Conservation (phyloP, 1,284 basidiomycete genomes). For the Puccinia horiana region DNA sequence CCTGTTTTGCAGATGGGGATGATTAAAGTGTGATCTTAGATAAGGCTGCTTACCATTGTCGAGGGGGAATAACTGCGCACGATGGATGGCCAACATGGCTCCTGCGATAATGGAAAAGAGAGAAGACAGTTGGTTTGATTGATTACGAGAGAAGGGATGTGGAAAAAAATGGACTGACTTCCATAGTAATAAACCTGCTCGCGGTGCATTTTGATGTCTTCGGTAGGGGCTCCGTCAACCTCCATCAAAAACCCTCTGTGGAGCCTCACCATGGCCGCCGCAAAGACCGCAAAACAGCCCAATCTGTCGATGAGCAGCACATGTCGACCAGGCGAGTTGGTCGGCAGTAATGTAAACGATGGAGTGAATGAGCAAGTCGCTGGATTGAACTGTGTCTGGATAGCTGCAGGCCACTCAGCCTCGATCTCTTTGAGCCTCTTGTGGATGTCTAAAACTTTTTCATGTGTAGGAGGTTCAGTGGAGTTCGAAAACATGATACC, state of each 20-base stretch:
- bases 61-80: conserved; percentile 17
- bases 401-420: conserved; percentile 11
- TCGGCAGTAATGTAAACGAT: neutral
- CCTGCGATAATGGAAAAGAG: neutral
- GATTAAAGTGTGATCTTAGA: neutral
- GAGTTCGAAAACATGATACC: conserved; percentile 27
- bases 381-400: conserved; percentile 27
- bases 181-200: conserved; percentile 36
- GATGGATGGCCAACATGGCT: conserved; percentile 27
- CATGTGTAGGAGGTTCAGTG: conserved; percentile 23
- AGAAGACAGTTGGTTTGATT: neutral
- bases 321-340: conserved; percentile 15
- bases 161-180: neutral
- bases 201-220: conserved; percentile 35
- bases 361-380: conserved; percentile 24
- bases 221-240: conserved; percentile 15
- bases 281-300: conserved; percentile 35
- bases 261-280: conserved; percentile 26
- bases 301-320: conserved; percentile 30
- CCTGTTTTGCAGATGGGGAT: neutral
- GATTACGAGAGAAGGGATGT: neutral
- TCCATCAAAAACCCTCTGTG: conserved; percentile 34
- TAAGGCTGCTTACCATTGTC: conserved; percentile 4
- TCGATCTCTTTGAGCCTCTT: neutral
- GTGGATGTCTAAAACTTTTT: conserved; percentile 21